Evolutionary conservation across 1,284 basidiomycete genomes (phyloP), one percentile per base, ranked within the genome.

Genomic region (Boletellus deceptivus): DNA sequence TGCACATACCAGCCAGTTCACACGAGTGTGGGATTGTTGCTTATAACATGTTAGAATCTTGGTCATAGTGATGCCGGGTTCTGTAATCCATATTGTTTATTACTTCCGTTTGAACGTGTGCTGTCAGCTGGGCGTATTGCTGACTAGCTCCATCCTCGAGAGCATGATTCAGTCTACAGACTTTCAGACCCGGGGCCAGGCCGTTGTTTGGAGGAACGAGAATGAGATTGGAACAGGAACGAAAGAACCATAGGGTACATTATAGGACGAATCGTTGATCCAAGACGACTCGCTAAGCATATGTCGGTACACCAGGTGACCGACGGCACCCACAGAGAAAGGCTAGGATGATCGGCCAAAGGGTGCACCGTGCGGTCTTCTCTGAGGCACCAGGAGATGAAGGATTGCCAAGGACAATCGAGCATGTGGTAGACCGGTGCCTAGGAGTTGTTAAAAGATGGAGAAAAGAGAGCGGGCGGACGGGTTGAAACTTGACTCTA

Each of bases 241-340:
- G n/a, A 22, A 22, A 22, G 22, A 22, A 22, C 3, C 5, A 22
- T 4, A 22, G 25, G 25, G 25, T 25, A 25, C 7, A 25, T 8
- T 25, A 25, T 8, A 25, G 22, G 22, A 22, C 22, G 4, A 1
- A 4, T 22, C 22, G 5, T 22, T 22, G 22, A 4, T 22, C 22
- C 22, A 22, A 22, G 29, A 31, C 10, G 29, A 31, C 11, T 31
- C 11, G 29, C 9, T 13, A 3, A 31, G 11, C 29, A 31, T 13
- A 31, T 84, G 78, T 84, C 55, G 75, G 75, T 74, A 72, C 79
- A 77, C 79, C 74, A 80, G 82, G 82, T 84, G 83, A 84, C 83
- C 73, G 74, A 71, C 54, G 54, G 51, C 71, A 73, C 71, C 76
- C 76, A 79, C 63, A 59, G 55, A 55, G 43, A 55, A 17, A 45